Evolutionary conservation across 2,329 filamentous ascomycete species (phyloP).

Genomic region (Sporothrix sp.): DNA sequence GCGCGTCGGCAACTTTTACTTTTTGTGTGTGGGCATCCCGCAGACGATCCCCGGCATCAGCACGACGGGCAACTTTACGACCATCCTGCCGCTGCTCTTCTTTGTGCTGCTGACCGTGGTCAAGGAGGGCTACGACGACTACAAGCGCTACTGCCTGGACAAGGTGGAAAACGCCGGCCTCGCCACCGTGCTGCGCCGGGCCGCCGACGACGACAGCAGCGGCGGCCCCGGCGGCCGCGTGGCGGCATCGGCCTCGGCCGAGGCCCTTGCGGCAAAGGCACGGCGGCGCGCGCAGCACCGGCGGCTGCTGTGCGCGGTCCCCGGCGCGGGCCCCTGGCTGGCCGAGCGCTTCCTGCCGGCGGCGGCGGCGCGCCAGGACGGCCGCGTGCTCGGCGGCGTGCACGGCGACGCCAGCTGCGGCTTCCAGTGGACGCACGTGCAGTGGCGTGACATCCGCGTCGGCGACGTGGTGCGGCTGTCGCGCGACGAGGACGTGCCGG

Average conservation of each 20-base stretch:
- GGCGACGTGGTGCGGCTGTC: slow-evolving; percentile 40
- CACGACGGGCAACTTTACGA: slow-evolving; percentile 66
- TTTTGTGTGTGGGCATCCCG: slow-evolving; percentile 71
- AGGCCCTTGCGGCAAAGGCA: neutral
- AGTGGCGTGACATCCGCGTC: slow-evolving; percentile 39
- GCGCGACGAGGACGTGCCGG: slow-evolving; percentile 71
- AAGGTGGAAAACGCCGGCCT: slow-evolving; percentile 63
- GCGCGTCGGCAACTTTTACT: slow-evolving; percentile 79
- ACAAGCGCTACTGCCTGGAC: slow-evolving; percentile 68
- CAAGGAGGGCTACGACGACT: slow-evolving; percentile 84
- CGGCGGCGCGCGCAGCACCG: neutral
- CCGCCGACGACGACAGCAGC: neutral
- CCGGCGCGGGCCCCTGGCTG: neutral
- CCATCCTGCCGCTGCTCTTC: slow-evolving; percentile 61
- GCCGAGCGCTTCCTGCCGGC: neutral
- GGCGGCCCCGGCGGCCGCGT: neutral
- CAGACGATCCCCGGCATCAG: slow-evolving; percentile 72
- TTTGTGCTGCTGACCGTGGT: slow-evolving; percentile 71
- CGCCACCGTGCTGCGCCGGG: slow-evolving; percentile 34
- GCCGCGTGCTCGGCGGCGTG: slow-evolving; percentile 3
- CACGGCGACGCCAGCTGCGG: slow-evolving; percentile 1
- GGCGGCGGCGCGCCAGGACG: neutral
- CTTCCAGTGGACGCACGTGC: slow-evolving; percentile 35
- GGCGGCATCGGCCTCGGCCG: neutral
- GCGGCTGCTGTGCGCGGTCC: neutral